A percentile compares a stretch with the other conserved stretches of the same genome.
Conservation (phyloP, 23 red algal species). For the Gracilaria gracilis region DNA sequence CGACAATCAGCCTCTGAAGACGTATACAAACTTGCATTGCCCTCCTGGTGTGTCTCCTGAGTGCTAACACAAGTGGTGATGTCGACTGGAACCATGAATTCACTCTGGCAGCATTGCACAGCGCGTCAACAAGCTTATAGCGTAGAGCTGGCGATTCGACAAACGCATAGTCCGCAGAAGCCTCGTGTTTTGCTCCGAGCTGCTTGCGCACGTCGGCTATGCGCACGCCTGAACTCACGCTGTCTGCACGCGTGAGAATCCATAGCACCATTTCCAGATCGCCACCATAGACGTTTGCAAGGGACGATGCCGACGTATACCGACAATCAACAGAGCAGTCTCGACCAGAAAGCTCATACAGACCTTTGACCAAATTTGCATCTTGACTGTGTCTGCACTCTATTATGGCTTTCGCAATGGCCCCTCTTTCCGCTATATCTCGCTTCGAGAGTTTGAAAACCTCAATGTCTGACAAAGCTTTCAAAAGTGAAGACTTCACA, state of each 20-base stretch:
- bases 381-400: background rate
- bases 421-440: slow-evolving; percentile 8
- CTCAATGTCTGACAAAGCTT: slow-evolving; percentile 52
- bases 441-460: slow-evolving; percentile 33
- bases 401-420: slow-evolving; percentile 18
- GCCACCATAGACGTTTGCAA: slow-evolving; percentile 58
- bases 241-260: slow-evolving; percentile 44
- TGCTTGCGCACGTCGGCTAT: slow-evolving; percentile 19
- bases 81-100: slow-evolving; percentile 1
- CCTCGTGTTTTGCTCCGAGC: slow-evolving; percentile 9
- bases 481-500: slow-evolving; percentile 35
- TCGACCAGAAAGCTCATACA: slow-evolving; percentile 32
- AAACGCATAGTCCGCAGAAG: slow-evolving; percentile 12
- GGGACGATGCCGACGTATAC: slow-evolving; percentile 14
- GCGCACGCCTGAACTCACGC: slow-evolving; percentile 27
- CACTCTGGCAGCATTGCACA: slow-evolving; percentile 20
- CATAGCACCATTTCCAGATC: slow-evolving; percentile 39
- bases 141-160: slow-evolving; percentile 37
- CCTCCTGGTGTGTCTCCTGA: slow-evolving; percentile 54
- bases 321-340: slow-evolving; percentile 18
- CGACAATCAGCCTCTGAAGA: slow-evolving; percentile 45
- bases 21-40: slow-evolving; percentile 60
- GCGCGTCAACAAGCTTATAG: slow-evolving; percentile 49
- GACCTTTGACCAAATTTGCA: slow-evolving; percentile 22
- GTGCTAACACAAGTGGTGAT: slow-evolving; percentile 36